Evolutionary conservation across 495 filamentous ascomycete genomes (phyloP).

Genomic region (Extremus antarcticus): DNA sequence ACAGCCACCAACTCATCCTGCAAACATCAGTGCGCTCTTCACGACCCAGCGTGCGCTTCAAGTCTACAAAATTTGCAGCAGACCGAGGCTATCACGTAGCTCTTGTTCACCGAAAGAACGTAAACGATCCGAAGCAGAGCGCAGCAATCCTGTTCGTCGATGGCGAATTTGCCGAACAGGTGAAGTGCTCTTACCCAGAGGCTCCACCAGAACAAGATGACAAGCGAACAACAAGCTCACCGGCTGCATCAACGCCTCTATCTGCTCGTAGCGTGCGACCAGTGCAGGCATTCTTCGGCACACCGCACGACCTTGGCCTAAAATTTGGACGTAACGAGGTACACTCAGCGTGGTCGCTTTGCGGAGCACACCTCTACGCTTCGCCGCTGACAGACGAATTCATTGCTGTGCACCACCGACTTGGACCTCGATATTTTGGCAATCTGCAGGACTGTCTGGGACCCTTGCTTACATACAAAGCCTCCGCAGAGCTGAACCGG

Average conservation of each 20-base stretch:
- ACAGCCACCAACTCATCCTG: conserved; percentile 89
- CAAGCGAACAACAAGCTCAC: conserved; percentile 4
- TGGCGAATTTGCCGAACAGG: conserved; percentile 85
- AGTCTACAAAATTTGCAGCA: conserved; percentile 61
- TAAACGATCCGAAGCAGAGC: conserved; percentile 58
- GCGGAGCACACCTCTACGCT: conserved; percentile 76
- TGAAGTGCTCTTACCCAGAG: conserved; percentile 76
- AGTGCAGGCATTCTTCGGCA: conserved; percentile 87
- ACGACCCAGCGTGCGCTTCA: conserved; percentile 86
- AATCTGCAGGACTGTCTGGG: conserved; percentile 95
- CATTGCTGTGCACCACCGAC: conserved; percentile 76
- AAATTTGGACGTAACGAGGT: conserved; percentile 67
- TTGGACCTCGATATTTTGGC: conserved; percentile 82
- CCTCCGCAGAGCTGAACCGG: conserved; percentile 82
- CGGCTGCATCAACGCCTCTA: not conserved
- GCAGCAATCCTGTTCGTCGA: conserved; percentile 84
- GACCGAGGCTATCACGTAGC: conserved; percentile 85
- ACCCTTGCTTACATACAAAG: conserved; percentile 91
- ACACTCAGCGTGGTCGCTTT: conserved; percentile 73
- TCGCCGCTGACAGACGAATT: conserved; percentile 86
- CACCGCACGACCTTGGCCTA: conserved; percentile 79
- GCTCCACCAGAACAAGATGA: conserved; percentile 50
- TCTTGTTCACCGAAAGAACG: conserved; percentile 60
- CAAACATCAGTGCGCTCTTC: conserved; percentile 86
- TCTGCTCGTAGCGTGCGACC: conserved; percentile 25